Evolutionary conservation across 257 asterid species (phyloP).

Genomic region (Craterostigma plantagineum): DNA sequence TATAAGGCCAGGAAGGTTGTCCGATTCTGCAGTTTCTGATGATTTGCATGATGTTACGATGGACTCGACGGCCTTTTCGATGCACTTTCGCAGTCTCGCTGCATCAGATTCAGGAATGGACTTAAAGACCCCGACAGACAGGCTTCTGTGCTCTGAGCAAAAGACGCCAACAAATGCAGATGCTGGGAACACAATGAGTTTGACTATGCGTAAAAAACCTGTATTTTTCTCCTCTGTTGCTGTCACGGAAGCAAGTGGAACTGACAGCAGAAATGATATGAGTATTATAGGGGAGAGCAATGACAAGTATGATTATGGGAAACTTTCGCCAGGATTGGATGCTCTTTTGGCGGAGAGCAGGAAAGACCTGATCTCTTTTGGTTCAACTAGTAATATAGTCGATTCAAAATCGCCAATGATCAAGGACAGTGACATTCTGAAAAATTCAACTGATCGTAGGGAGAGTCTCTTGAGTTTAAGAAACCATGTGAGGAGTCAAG

Average conservation of each 20-base stretch:
- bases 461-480: conserved; percentile 11
- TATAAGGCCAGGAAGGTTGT: conserved; percentile 60
- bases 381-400: conserved; percentile 21
- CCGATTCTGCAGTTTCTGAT: conserved; percentile 72
- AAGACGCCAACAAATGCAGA: conserved; percentile 39
- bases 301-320: conserved; percentile 49
- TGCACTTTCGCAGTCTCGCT: conserved; percentile 86
- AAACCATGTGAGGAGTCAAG: conserved; percentile 13
- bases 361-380: conserved; percentile 16
- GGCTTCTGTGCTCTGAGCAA: conserved; percentile 45
- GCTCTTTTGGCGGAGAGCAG: conserved; percentile 47
- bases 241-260: conserved; percentile 24
- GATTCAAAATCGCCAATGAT: conserved; percentile 20
- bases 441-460: conserved; percentile 15
- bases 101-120: conserved; percentile 67
- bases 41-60: conserved; percentile 73
- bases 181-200: conserved; percentile 43
- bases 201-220: conserved; percentile 31
- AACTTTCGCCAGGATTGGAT: conserved; percentile 48
- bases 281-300: conserved; percentile 60
- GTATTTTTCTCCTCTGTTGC: conserved; percentile 16
- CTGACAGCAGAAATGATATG: conserved; percentile 61
- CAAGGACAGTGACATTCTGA: conserved; percentile 6
- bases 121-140: conserved; percentile 57
- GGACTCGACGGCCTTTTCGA: conserved; percentile 97